phyloP scores from a whole-genome alignment of 495 filamentous ascomycete species.

The Aspergillus sparsus region DNA sequence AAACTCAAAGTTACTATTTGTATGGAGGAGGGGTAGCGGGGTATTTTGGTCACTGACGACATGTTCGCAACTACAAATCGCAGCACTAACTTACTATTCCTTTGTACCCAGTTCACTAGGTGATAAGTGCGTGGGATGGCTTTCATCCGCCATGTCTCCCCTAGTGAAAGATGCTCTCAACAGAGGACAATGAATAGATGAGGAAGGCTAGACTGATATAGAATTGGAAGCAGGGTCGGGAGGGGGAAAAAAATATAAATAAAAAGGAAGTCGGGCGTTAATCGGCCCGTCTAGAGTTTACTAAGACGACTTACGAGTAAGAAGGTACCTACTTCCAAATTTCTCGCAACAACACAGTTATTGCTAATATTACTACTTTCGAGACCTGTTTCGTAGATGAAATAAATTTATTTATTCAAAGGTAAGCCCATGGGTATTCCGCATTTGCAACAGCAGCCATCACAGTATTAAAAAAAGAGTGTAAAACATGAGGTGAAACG shows the following conservation, averaged over 20 bases:
- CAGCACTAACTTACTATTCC: constrained; percentile 48
- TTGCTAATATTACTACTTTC: background rate
- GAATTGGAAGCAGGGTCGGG: background rate
- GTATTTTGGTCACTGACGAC: constrained; percentile 1
- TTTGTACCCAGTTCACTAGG: constrained; percentile 57
- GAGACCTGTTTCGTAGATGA: background rate
- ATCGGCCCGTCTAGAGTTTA: constrained; percentile 15
- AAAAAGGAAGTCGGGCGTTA: constrained; percentile 8
- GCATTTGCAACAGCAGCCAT: constrained; percentile 19
- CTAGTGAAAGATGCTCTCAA: constrained; percentile 5
- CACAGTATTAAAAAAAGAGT: constrained; percentile 25
- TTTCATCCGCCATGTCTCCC: constrained; percentile 20
- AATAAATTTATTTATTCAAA: constrained; percentile 18
- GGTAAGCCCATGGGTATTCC: constrained; percentile 26
- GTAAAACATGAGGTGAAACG: constrained; percentile 14
- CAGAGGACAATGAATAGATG: constrained; percentile 6
- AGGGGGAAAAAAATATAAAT: background rate
- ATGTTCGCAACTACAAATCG: background rate
- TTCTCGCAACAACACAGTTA: background rate
- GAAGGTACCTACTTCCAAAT: background rate
- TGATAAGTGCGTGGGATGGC: constrained; percentile 45
- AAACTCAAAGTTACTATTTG: background rate
- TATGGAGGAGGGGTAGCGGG: constrained; percentile 28
- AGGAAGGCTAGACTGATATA: background rate
- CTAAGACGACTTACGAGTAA: background rate